Percentiles rank a stretch among this genome's conserved stretches.
phyloP scores from a whole-genome alignment of 148 eudicot genomes.

The Chenopodium suecicum region DNA sequence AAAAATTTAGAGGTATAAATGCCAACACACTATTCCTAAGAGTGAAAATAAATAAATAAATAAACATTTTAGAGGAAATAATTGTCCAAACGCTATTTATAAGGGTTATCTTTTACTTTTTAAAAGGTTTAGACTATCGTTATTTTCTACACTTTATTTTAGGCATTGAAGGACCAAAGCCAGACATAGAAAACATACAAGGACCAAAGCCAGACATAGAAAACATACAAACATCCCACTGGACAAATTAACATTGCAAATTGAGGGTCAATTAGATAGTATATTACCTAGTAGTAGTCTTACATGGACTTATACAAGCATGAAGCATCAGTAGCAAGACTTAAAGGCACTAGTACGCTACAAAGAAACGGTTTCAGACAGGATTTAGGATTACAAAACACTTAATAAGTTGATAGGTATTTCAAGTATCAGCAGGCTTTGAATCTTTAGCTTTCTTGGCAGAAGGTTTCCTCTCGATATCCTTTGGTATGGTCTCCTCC shows the following conservation, averaged over 20 bases:
- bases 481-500: conserved; percentile 54
- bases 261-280: neutral
- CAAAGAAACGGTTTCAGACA: neutral
- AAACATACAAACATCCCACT: neutral
- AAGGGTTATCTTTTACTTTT: no score
- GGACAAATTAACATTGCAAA: neutral
- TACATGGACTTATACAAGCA: conserved; percentile 10
- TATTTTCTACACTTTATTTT: no score
- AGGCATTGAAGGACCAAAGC: neutral
- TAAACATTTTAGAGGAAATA: no score
- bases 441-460: conserved; percentile 33
- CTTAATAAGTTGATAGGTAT: neutral
- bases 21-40: no score
- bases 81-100: no score
- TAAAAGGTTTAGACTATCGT: no score
- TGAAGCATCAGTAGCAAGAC: conserved; percentile 2
- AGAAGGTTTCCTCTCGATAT: conserved; percentile 34
- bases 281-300: neutral
- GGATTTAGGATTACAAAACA: conserved; percentile 10
- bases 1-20: no score
- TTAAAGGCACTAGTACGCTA: neutral
- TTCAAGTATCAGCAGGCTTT: conserved; percentile 27
- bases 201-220: neutral
- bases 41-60: no score
- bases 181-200: neutral